Percentiles rank a stretch among this genome's conserved stretches.
Conservation (phyloP, 2,329 filamentous ascomycete genomes). For the Cryphonectria naterciae region DNA sequence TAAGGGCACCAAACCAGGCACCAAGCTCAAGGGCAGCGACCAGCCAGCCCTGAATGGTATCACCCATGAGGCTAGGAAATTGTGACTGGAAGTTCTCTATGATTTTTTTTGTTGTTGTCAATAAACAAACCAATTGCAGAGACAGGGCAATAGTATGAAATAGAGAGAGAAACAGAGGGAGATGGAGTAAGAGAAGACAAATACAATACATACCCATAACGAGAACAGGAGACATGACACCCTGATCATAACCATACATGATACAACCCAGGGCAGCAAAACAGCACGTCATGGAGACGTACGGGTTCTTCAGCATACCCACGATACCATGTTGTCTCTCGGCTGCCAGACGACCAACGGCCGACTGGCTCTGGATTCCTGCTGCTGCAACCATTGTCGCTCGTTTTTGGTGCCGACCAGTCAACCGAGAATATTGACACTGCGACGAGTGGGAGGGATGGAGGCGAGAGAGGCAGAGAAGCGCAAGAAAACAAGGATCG, state of each 20-base stretch:
- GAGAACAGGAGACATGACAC: slow-evolving; percentile 60
- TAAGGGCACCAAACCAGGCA: slow-evolving; percentile 61
- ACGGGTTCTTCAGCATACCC: slow-evolving; percentile 46
- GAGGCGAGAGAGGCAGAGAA: not conserved
- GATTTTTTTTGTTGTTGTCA: not conserved
- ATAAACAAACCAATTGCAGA: too few species aligned
- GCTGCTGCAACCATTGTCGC: slow-evolving; percentile 24
- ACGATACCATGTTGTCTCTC: slow-evolving; percentile 42
- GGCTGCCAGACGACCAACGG: slow-evolving; percentile 44
- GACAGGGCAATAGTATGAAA: not conserved
- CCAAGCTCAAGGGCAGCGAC: slow-evolving; percentile 61
- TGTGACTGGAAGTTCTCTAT: slow-evolving; percentile 32
- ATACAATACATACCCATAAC: slow-evolving; percentile 34
- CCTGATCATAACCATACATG: slow-evolving; percentile 62
- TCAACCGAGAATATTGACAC: not conserved
- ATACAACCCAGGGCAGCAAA: slow-evolving; percentile 27
- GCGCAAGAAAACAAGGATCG: not conserved
- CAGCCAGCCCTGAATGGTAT: slow-evolving; percentile 40
- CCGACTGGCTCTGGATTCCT: slow-evolving; percentile 38
- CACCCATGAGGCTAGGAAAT: slow-evolving; percentile 36
- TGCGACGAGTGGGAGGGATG: not conserved
- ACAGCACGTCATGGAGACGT: slow-evolving; percentile 41
- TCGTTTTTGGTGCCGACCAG: not conserved
- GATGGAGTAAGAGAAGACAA: too few species aligned
- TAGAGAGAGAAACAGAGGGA: too few species aligned